Base-by-base conservation (phyloP, 2,329 filamentous ascomycete genomes). In the Colletotrichum noveboracense region DNA sequence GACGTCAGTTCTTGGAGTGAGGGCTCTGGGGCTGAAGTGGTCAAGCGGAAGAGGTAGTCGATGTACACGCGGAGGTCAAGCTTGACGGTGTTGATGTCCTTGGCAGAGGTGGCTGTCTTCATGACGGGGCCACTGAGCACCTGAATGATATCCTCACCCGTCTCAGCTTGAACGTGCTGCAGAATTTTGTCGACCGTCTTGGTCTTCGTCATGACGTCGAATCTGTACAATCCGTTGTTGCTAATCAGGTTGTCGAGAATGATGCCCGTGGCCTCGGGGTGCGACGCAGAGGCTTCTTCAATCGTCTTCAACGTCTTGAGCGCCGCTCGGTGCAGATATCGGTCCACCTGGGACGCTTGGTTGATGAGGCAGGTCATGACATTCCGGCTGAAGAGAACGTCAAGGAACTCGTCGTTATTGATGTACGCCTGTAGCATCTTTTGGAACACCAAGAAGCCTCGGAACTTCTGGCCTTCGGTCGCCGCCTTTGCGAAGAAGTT, bases 381-480 rank as follows among this genome's bases (percentile, higher is more conserved):
- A 80, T 98, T 98, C 77, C 93, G 92, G 80, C 94, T 96, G 82
- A 98, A 98, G 1, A 98, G 87, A 10, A 84, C 88, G 77, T 83
- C 88, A 68, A 86, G 90, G 79, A 89, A 90, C 72, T 78, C 68
- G 21, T 81, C 81, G 26, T 66, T 66, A 24, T 76, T 71, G 36
- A 88, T 86, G 10, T 90, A 84, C 5, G 87, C 86, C 60, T 89
- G 86, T 6, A 98, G 86, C 79, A 96, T 91, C 80, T 94, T 95
- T 79, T 94, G 92, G 80, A 98, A 95, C 4, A 98, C 90, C 80
- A 96, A 92, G 85, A 98, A 96, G 0, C 97, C 97, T 84, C 95
- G 96, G 80, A 95, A 95, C 84, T 98, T 98, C 71, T 97, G 94
- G 79, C 96, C 95, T 58, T 96, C 93, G 2, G 96, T 97, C 9